A percentile compares a stretch with the other conserved stretches of the same genome.
phyloP scores from a whole-genome alignment of 371 early-diverging fungal species.

The Lichtheimia ramosa region DNA sequence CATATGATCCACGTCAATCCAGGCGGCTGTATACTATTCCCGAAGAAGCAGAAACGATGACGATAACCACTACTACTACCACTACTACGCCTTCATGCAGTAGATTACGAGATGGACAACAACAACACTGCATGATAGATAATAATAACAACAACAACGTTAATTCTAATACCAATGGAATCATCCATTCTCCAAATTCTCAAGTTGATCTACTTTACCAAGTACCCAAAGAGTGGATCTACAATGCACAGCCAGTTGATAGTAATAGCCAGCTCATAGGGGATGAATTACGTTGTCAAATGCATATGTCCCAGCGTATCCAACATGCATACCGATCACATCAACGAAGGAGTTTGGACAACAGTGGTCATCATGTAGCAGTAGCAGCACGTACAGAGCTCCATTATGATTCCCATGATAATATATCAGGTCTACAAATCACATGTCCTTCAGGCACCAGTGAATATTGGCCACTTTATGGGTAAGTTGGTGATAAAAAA shows the following conservation, averaged over 20 bases:
- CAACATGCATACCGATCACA: conserved; percentile 18
- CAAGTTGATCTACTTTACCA: not conserved
- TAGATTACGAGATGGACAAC: no score
- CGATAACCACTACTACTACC: not conserved
- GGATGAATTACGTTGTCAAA: conserved; percentile 22
- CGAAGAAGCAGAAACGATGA: conserved; percentile 14
- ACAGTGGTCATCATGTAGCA: not conserved
- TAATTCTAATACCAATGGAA: not conserved
- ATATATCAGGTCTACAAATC: conserved; percentile 17
- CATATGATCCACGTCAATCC: not conserved
- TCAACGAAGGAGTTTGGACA: not conserved
- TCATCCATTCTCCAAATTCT: not conserved
- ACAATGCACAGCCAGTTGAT: not conserved
- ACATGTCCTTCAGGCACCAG: conserved; percentile 1
- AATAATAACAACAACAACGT: not conserved
- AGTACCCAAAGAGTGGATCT: conserved; percentile 4
- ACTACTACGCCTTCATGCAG: no score
- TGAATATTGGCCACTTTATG: conserved; percentile 20
- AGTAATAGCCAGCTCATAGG: not conserved
- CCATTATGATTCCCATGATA: conserved; percentile 3
- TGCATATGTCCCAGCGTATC: conserved; percentile 20
- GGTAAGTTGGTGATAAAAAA: conserved; percentile 21
- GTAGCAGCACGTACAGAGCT: conserved; percentile 9
- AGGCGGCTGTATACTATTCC: conserved; percentile 15
- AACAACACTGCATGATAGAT: not conserved